These are phyloP conservation scores for Pelargonium cotyledonis DNA, from an alignment of 441 rosid species.

Conservation along the genomic window DNA sequence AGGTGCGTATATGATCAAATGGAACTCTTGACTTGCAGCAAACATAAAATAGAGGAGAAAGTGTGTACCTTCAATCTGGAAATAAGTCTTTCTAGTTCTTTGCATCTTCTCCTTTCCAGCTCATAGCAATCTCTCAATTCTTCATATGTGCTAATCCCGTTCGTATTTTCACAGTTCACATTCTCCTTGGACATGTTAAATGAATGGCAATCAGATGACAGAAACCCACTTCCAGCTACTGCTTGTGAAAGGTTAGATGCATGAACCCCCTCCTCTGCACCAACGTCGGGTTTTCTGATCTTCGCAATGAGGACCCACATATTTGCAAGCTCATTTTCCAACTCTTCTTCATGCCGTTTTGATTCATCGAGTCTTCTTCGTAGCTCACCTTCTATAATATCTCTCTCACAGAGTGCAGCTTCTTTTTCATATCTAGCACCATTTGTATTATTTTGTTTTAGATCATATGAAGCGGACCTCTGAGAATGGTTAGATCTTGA, in stretches of 20 bases:
- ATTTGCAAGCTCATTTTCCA: constrained; percentile 60
- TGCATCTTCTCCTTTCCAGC: constrained; percentile 45
- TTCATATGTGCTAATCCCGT: constrained; percentile 26
- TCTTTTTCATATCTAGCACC: constrained; percentile 36
- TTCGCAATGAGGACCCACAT: constrained; percentile 57
- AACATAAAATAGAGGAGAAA: background rate
- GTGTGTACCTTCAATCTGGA: constrained; percentile 49
- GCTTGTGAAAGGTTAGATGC: constrained; percentile 20
- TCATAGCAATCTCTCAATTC: constrained; percentile 32
- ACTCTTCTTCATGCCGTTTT: constrained; percentile 42
- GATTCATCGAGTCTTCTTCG: constrained; percentile 44
- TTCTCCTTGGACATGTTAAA: constrained; percentile 22
- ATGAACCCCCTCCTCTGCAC: constrained; percentile 22
- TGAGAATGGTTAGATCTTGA: constrained; percentile 29
- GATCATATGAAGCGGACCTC: constrained; percentile 27
- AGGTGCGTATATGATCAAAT: too few species aligned
- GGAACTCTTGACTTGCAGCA: too few species aligned
- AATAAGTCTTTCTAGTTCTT: constrained; percentile 41
- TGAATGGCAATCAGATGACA: constrained; percentile 24
- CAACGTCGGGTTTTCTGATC: constrained; percentile 34
- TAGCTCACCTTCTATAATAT: constrained; percentile 35
- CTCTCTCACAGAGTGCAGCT: constrained; percentile 39
- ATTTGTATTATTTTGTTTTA: constrained; percentile 25
- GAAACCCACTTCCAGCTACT: constrained; percentile 29
- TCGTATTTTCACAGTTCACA: constrained; percentile 24